Base-by-base conservation (phyloP, 108 stramenopile genomes). In the Pseudonitzschia delicatissima region DNA sequence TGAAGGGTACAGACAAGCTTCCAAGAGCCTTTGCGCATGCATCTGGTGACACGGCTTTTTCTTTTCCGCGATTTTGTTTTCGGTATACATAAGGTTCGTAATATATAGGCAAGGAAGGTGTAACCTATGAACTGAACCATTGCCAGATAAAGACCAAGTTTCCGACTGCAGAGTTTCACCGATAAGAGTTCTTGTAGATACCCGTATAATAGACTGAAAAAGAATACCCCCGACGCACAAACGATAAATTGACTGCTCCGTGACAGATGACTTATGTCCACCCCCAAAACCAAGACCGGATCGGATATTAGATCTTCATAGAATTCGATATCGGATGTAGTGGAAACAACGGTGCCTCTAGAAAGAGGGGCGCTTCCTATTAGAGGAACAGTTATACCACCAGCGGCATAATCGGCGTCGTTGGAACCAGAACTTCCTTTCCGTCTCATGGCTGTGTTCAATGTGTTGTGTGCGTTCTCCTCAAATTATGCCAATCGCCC, bases 121-220 rank as follows among this genome's bases (percentile, higher is more conserved):
- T 96, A 96, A 11, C 88, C 92, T 26, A 63, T 59, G 63, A 96
- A 96, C 58, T 96, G 94, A 15, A 79, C 64, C 67, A 72, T 73
- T 3, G 90, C 88, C 32, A 93, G 72, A 64, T 93, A 96, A 27
- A 96, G 75, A 23, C 90, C 88, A 20, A 96, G 65, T 57, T 93
- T 80, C 39, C 91, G 85, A 69, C 81, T 68, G 68, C 84, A 93
- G 11, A 96, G 44, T 27, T 78, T 53, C 8, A 96, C 94, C 23
- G 78, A 81, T 36, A 93, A 79, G 45, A 96, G 76, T 68, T 96
- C 94, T 67, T 96, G 94, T 40, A 96, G 60, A 64, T 82, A 96
- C 21, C 90, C 94, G 62, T 96, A 96, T 28, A 96, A 33, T 11
- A 96, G 66, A 20, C 82, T 82, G 64, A 92, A 96, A 50, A 51